Evolutionary conservation across 768 basidiomycete species (phyloP).

Genomic region (Leccinum olivaceopallidum): DNA sequence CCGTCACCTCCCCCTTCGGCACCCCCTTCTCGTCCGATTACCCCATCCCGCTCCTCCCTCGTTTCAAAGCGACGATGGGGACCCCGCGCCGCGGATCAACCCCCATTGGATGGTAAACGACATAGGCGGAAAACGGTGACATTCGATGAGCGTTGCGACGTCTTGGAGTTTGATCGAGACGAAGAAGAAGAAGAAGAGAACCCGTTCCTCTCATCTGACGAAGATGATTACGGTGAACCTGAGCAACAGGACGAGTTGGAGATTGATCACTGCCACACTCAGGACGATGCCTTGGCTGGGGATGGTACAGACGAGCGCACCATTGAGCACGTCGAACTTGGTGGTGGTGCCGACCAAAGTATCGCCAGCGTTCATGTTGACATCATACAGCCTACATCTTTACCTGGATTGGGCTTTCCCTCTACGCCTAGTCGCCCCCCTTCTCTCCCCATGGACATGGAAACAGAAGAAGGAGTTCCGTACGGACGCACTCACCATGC

Average conservation of each 20-base stretch:
- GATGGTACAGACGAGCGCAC: conserved; percentile 16
- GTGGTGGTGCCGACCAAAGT: conserved; percentile 47
- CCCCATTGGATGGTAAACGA: conserved; percentile 36
- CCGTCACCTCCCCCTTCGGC: conserved; percentile 40
- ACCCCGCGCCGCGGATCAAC: conserved; percentile 57
- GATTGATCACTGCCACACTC: conserved; percentile 12
- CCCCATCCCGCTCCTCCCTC: conserved; percentile 58
- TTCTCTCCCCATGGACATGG: conserved; percentile 50
- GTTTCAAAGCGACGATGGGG: conserved; percentile 76
- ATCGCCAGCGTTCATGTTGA: conserved; percentile 73
- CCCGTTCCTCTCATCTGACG: conserved; percentile 44
- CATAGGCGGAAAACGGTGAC: conserved; percentile 76
- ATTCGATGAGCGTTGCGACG: conserved; percentile 78
- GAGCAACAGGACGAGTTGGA: conserved; percentile 17
- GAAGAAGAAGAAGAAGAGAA: conserved; percentile 56
- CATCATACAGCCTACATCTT: conserved; percentile 48
- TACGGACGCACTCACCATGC: conserved; percentile 65
- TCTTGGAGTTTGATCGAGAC: conserved; percentile 75
- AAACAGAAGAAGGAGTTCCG: conserved; percentile 63
- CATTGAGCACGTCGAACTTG: conserved; percentile 46
- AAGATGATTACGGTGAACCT: conserved; percentile 30
- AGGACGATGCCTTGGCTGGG: neutral
- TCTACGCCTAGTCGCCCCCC: conserved; percentile 37
- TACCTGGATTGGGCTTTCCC: conserved; percentile 27
- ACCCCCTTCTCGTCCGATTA: conserved; percentile 37